Evolutionary conservation across 768 basidiomycete genomes (phyloP), one percentile per base, ranked within the genome.

Genomic region (Mycena vitilis): DNA sequence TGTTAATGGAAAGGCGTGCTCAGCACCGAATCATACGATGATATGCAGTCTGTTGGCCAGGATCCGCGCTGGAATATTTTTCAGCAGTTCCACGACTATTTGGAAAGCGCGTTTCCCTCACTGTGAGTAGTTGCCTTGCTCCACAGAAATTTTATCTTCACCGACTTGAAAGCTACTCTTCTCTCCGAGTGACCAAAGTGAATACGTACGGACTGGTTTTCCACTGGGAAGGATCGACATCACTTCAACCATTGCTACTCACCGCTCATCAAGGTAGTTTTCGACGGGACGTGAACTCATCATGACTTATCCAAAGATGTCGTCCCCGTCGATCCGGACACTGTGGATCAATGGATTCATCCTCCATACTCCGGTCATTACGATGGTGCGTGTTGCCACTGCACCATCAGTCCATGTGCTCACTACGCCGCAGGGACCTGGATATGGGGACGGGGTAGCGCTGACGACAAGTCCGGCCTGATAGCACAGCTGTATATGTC

Each of bases 341-440:
- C 89, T 0, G 76, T 86, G 20, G 81, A 83, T 64, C 77, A 84
- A 68, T 92, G 91, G 91, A 81, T 73, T 9, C 72, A 89, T 60
- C 87, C 89, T 4, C 89, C 90, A 4, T 92, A 87, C 73, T 89
- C 88, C 36, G 90, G 91, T 0, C 74, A 83, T 63, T 89, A 81
- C 69, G 88, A 89, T 66, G 88, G 88, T 84, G 2, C 15, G 57
- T 48, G 25, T 68, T 54, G 23, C 51, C 69, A 40, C 25, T 45
- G 34, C 20, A 22, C n/a, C 30, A 30, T 30, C 30, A 68, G 42
- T 16, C 69, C 8, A 23, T 71, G 34, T 38, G 15, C 53, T 62
- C n/a, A 57, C 20, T 36, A 49, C 5, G n/a, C 38, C 38, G 9
- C 49, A 80, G 86, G 84, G 12, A 81, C 79, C 1, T 85, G 82